Evolutionary conservation across 345 rosid species (phyloP), one percentile per base, ranked within the genome.

Genomic region (Eucalyptus camaldulensis): DNA sequence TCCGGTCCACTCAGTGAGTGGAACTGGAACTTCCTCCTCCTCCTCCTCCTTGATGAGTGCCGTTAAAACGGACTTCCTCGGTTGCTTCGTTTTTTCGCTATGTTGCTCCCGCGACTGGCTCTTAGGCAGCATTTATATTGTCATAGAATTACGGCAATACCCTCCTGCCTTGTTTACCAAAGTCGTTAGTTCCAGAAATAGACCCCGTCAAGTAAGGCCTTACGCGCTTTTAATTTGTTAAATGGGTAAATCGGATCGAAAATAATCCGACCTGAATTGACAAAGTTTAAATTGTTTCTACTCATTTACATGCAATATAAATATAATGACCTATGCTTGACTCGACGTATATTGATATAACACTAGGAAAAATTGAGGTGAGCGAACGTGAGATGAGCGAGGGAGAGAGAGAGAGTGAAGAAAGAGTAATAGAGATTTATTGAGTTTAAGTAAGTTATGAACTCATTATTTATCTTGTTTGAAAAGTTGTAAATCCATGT

Each of bases 311-410:
- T 56, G 27, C 6, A 5, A 22, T 56, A 10, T 24, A 56, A 56
- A 56, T 22, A 56, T 56, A 24, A 24, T 56, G 12, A 56, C 13
- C 1, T 8, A 24, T 9, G 13, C 1, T 22, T 56, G 29, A 56
- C 6, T 56, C 12, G 6, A 24, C 21, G 4, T 56, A 2, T 56
- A 24, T 56, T 56, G 62, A 4, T 56, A 22, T 8, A 56, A 8
- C 6, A 22, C 24, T 2, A 10, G 1, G 24, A 56, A 56, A 56
- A 56, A 9, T 8, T 22, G 62, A 56, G 62, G 62, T 22, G 29
- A 56, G 1, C 0, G 6, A 56, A 3, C 6, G 0, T 17, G 6
- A 22, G 29, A 22, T 22, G 27, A 56, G 62, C 0, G 6, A 56
- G 62, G 3, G 27, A 9, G 12, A 56, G 62, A 56, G 62, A 56